Evolutionary conservation across 495 filamentous ascomycete genomes (phyloP).

Genomic region (Podospora pseudocomata): DNA sequence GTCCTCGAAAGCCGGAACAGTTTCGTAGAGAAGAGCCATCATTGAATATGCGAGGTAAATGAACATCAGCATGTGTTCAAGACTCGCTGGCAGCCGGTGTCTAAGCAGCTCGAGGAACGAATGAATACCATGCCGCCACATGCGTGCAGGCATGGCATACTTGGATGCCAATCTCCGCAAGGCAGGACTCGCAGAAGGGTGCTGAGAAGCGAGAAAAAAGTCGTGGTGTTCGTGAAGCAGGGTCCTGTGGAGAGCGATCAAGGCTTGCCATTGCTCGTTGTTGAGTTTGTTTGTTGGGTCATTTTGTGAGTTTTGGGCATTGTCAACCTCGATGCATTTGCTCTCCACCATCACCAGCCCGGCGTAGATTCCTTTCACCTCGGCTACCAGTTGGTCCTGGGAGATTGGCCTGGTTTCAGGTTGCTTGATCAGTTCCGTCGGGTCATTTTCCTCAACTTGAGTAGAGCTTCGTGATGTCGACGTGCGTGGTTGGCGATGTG

Average conservation of each 20-base stretch:
- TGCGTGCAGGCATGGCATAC: constrained; percentile 75
- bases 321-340: constrained; percentile 72
- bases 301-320: constrained; percentile 48
- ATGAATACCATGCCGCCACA: constrained; percentile 67
- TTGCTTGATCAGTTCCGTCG: constrained; percentile 44
- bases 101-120: constrained; percentile 71
- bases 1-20: constrained; percentile 69
- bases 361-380: constrained; percentile 73
- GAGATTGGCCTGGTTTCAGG: constrained; percentile 65
- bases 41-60: constrained; percentile 79
- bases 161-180: constrained; percentile 59
- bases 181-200: constrained; percentile 61
- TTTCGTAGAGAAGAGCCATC: constrained; percentile 75
- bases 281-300: constrained; percentile 45
- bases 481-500: constrained; percentile 11
- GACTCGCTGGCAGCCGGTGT: constrained; percentile 61
- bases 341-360: constrained; percentile 76
- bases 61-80: constrained; percentile 78
- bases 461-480: not conserved
- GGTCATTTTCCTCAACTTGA: constrained; percentile 14
- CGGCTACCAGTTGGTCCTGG: constrained; percentile 67
- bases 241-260: constrained; percentile 68
- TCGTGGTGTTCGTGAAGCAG: constrained; percentile 74
- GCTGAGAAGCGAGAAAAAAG: constrained; percentile 72
- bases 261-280: constrained; percentile 65